A percentile compares a stretch with the other conserved stretches of the same genome.
phyloP scores from a whole-genome alignment of 2,329 filamentous ascomycete genomes.

The Colletotrichum agaves region DNA sequence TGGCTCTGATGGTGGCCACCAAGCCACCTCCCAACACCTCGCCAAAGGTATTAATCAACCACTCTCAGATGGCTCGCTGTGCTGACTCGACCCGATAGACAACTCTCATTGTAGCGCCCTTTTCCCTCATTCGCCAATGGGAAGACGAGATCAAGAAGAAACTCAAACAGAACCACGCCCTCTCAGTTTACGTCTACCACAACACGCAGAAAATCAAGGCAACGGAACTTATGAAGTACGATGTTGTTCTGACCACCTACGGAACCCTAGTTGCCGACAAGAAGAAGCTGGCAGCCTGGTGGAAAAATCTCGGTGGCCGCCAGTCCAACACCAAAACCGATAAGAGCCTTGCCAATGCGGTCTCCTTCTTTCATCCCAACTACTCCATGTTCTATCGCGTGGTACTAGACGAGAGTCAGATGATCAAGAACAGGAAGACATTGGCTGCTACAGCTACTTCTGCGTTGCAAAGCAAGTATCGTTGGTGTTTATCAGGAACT shows the following conservation, averaged over 20 bases:
- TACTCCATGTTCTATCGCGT: constrained; percentile 73
- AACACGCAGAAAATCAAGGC: constrained; percentile 65
- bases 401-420: constrained; percentile 83
- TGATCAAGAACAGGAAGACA: constrained; percentile 79
- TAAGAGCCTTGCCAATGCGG: constrained; percentile 49
- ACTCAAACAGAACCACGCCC: constrained; percentile 65
- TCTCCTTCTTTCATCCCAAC: constrained; percentile 69
- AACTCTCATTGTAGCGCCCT: constrained; percentile 84
- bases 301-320: constrained; percentile 56
- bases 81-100: constrained; percentile 59
- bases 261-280: constrained; percentile 76
- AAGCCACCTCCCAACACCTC: constrained; percentile 61
- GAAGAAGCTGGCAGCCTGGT: constrained; percentile 60
- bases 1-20: constrained; percentile 79
- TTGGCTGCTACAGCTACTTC: constrained; percentile 62
- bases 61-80: too few relatives aligned
- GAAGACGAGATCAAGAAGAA: constrained; percentile 80
- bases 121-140: constrained; percentile 87
- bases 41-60: too few relatives aligned
- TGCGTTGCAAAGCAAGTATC: constrained; percentile 66
- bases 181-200: constrained; percentile 78
- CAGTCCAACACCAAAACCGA: constrained; percentile 51
- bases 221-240: constrained; percentile 70
- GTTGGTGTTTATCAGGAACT: constrained; percentile 83
- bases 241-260: constrained; percentile 84